Conservation (phyloP, 768 basidiomycete genomes). For the Sarcodon sp. region DNA sequence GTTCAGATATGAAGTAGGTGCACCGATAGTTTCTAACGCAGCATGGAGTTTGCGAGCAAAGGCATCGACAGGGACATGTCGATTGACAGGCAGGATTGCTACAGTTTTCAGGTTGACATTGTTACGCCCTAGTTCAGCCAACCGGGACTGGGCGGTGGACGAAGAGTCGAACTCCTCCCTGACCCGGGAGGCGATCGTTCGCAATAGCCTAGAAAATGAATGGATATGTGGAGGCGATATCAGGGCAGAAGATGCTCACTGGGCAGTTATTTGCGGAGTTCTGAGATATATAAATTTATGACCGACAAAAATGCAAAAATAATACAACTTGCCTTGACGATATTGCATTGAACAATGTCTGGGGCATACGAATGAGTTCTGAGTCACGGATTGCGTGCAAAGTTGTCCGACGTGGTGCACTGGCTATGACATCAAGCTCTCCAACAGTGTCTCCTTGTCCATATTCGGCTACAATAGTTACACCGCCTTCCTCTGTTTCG, state of each 20-base stretch:
- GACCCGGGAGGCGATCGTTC: constrained; percentile 89
- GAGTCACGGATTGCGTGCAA: constrained; percentile 98
- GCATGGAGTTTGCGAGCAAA: constrained; percentile 84
- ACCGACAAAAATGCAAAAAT: not conserved
- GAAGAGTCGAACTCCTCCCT: constrained; percentile 68
- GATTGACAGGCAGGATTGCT: constrained; percentile 78
- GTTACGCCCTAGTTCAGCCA: constrained; percentile 55
- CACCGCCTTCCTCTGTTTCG: constrained; percentile 64
- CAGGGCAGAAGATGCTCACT: constrained; percentile 29
- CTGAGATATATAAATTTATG: constrained; percentile 21
- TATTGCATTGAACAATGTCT: constrained; percentile 95
- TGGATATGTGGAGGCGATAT: not conserved
- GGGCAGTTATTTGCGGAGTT: constrained; percentile 76
- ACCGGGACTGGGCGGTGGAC: constrained; percentile 34
- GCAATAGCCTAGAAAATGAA: constrained; percentile 40
- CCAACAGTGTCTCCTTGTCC: constrained; percentile 97
- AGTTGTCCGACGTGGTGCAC: constrained; percentile 73
- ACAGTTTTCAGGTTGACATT: constrained; percentile 91
- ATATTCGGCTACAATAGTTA: constrained; percentile 83
- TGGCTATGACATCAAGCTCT: constrained; percentile 95
- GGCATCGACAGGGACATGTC: constrained; percentile 78
- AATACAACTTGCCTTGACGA: constrained; percentile 50
- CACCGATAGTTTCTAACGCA: constrained; percentile 88
- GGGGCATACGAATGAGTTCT: constrained; percentile 93
- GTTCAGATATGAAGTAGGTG: constrained; percentile 84